phyloP scores from a whole-genome alignment of 331 rosid species.

The Acacia pycnantha region DNA sequence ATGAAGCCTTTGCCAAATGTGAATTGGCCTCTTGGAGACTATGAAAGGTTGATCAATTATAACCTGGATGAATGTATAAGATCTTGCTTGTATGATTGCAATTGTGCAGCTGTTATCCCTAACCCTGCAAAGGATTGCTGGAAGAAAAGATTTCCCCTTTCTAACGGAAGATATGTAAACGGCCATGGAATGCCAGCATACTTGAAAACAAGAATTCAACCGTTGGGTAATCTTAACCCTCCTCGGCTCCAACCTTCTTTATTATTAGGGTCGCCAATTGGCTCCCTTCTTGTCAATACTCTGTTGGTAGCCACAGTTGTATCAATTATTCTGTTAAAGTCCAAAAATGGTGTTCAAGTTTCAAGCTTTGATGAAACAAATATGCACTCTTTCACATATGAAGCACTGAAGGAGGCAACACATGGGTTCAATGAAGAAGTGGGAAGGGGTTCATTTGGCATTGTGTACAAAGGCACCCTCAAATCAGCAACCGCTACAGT shows the following conservation, averaged over 20 bases:
- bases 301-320: constrained; percentile 16
- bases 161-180: neutral
- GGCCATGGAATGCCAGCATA: neutral
- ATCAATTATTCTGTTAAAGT: constrained; percentile 9
- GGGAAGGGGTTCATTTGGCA: constrained; percentile 49
- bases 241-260: neutral
- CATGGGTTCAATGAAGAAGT: constrained; percentile 32
- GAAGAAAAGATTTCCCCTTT: neutral
- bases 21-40: constrained; percentile 33
- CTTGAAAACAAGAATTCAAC: constrained; percentile 27
- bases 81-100: constrained; percentile 42
- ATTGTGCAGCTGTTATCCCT: constrained; percentile 22
- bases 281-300: constrained; percentile 19
- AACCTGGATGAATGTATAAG: constrained; percentile 9
- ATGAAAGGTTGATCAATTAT: constrained; percentile 22
- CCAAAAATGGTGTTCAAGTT: constrained; percentile 20
- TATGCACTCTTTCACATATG: constrained; percentile 32
- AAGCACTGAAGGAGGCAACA: constrained; percentile 34
- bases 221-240: neutral
- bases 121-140: neutral
- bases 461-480: constrained; percentile 42
- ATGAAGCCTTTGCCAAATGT: constrained; percentile 2
- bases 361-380: constrained; percentile 32
- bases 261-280: constrained; percentile 29
- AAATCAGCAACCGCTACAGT: neutral